Percentiles rank a stretch among this genome's conserved stretches.
Evolutionary conservation across 164 flowering plant species (phyloP).

Genomic region (Vitis amurensis): DNA sequence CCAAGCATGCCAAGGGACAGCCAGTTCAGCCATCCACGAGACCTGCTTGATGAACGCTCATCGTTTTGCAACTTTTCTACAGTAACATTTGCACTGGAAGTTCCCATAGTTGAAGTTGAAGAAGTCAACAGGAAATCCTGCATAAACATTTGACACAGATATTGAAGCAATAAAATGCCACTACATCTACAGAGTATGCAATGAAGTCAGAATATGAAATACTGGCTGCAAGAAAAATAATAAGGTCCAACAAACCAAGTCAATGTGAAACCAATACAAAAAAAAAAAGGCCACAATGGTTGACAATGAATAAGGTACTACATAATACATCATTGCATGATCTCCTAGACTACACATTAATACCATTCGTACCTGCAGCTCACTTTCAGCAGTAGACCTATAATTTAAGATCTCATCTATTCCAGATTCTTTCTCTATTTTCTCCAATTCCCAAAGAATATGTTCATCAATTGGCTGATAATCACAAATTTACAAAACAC

Average conservation of each 20-base stretch:
- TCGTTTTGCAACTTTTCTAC: slow-evolving; percentile 51
- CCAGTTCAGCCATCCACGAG: slow-evolving; percentile 98
- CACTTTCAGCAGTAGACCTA: slow-evolving; percentile 79
- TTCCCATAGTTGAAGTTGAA: slow-evolving; percentile 23
- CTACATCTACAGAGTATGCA: not conserved
- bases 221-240: not conserved
- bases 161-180: not conserved
- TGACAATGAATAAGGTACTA: no score
- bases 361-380: slow-evolving; percentile 60
- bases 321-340: no score
- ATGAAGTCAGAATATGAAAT: not conserved
- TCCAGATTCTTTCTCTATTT: slow-evolving; percentile 84
- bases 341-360: not conserved
- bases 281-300: no score
- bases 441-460: slow-evolving; percentile 64
- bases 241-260: not conserved
- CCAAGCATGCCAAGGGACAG: slow-evolving; percentile 96
- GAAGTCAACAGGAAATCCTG: slow-evolving; percentile 50
- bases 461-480: slow-evolving; percentile 63
- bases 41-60: slow-evolving; percentile 44
- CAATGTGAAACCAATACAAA: not conserved
- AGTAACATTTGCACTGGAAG: slow-evolving; percentile 19
- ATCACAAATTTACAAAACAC: slow-evolving; percentile 6
- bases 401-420: slow-evolving; percentile 81
- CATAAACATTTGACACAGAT: slow-evolving; percentile 8